Evolutionary conservation across 2,329 filamentous ascomycete species (phyloP), one percentile per base, ranked within the genome.

Genomic region (Aspergillus sp.): DNA sequence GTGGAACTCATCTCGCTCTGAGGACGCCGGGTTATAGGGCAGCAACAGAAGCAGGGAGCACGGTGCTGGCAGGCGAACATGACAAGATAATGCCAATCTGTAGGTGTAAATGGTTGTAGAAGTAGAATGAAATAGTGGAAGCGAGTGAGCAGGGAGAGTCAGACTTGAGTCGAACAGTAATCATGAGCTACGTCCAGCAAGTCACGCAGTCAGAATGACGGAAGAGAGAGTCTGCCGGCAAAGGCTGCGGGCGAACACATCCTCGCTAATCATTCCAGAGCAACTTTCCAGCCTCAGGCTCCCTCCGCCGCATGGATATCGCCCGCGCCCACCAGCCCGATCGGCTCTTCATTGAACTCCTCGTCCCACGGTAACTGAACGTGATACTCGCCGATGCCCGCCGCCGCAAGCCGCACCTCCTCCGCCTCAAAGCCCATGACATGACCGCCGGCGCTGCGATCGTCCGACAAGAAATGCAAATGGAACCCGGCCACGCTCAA

Each of bases 401-500:
- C 71, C 58, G 73, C 69, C 47, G 66, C 62, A 51, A 76, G 64
- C 38, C 58, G 63, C 10, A 70, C 69, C 14, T 64, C 57, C 23
- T 63, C 61, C 11, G 67, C 65, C 45, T 58, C 76, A 19, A 59
- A 59, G 9, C 45, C 55, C 11, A 50, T 19, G 5, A 60, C 48
- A 49, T 60, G 75, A 0, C 75, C 76, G 2, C 73, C 75, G 14
- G 64, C 59, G 4, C 51, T 68, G 20, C 67, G 57, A 38, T 72
- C 71, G 20, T 63, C 60, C 7, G 67, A 62, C 45, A 76, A 63
- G 50, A 75, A 76, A 60, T 76, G 73, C 50, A 75, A 52, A 61
- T 76, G 74, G 52, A 75, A 69, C 5, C 74, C 73, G 2, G 70
- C 70, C 3, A 76, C 69, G 14, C 69, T 70, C 52, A 75, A 71